Percentiles rank a stretch among this genome's conserved stretches.
phyloP scores from a whole-genome alignment of 805 yeast genomes.

The Alloascoidea africana region DNA sequence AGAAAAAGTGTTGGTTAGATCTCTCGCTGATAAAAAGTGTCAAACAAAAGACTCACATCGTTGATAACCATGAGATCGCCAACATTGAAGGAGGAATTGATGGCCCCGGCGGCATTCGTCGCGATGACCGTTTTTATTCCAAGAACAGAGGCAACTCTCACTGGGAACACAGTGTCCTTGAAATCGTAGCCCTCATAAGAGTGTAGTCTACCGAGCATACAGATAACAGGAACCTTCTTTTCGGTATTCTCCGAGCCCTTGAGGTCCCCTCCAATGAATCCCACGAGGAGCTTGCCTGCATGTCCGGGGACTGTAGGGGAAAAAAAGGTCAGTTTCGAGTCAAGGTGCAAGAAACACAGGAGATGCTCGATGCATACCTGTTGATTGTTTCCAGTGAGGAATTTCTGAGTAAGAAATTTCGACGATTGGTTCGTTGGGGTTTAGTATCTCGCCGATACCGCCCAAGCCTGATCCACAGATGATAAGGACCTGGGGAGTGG shows the following conservation, averaged over 20 bases:
- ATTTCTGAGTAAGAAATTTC: slow-evolving; percentile 49
- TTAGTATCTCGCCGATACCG: slow-evolving; percentile 50
- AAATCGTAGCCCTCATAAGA: slow-evolving; percentile 87
- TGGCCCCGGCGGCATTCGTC: slow-evolving; percentile 96
- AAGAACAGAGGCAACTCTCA: slow-evolving; percentile 55
- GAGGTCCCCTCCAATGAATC: slow-evolving; percentile 50
- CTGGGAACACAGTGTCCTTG: slow-evolving; percentile 70
- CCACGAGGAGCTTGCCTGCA: slow-evolving; percentile 69
- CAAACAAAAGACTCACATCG: slow-evolving; percentile 27
- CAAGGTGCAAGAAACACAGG: not conserved
- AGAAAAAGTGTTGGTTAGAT: not conserved
- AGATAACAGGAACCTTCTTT: slow-evolving; percentile 62
- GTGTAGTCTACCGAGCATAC: slow-evolving; percentile 91
- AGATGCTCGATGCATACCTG: slow-evolving; percentile 18
- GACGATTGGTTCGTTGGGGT: slow-evolving; percentile 19
- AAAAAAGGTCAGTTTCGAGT: slow-evolving; percentile 1
- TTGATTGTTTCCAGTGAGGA: slow-evolving; percentile 70
- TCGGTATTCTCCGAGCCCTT: too few species aligned
- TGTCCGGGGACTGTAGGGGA: slow-evolving; percentile 58
- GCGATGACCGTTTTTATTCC: slow-evolving; percentile 36
- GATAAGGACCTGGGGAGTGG: slow-evolving; percentile 51
- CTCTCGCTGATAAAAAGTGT: not conserved
- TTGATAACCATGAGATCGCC: slow-evolving; percentile 86
- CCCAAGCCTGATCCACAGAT: slow-evolving; percentile 95
- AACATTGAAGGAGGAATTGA: slow-evolving; percentile 46